Evolutionary conservation across 176 grass and related monocot species (phyloP).

Genomic region (Guadua angustifolia): DNA sequence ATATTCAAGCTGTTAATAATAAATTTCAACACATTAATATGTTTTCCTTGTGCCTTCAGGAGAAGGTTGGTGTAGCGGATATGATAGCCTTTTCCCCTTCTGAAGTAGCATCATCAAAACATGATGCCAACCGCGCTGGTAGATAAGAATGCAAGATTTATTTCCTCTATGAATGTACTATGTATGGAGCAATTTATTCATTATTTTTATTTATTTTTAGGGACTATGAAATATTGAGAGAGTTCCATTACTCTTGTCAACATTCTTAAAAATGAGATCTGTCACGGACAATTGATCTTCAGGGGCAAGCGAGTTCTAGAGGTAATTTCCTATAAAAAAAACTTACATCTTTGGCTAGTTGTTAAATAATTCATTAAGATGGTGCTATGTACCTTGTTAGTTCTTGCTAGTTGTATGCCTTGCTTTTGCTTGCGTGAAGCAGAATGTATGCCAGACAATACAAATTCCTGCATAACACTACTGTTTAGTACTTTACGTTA

Average conservation of each 20-base stretch:
- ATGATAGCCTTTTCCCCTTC: conserved; percentile 80
- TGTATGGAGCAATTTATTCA: conserved; percentile 14
- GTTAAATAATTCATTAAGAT: conserved; percentile 27
- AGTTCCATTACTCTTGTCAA: conserved; percentile 80
- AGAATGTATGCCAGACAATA: not conserved
- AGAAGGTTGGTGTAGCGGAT: conserved; percentile 78
- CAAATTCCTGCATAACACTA: conserved; percentile 29
- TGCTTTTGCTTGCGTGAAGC: conserved; percentile 33
- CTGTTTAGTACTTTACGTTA: not conserved
- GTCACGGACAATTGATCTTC: conserved; percentile 87
- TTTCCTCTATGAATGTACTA: conserved; percentile 15
- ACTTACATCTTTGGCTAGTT: conserved; percentile 16
- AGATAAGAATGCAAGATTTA: conserved; percentile 8
- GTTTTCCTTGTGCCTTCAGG: conserved; percentile 54
- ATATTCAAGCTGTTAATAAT: conserved; percentile 1
- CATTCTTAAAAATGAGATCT: conserved; percentile 83
- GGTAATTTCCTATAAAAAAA: conserved; percentile 51
- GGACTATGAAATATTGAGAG: conserved; percentile 78
- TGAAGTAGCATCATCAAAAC: conserved; percentile 63
- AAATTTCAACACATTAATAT: conserved; percentile 2
- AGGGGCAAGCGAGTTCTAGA: conserved; percentile 88
- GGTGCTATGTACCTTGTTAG: conserved; percentile 10
- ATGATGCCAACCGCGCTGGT: conserved; percentile 56
- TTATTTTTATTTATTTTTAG: conserved; percentile 36
- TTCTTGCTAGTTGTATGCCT: not conserved